Evolutionary conservation across 495 filamentous ascomycete species (phyloP).

Genomic region (Astrocystis sublimbata): DNA sequence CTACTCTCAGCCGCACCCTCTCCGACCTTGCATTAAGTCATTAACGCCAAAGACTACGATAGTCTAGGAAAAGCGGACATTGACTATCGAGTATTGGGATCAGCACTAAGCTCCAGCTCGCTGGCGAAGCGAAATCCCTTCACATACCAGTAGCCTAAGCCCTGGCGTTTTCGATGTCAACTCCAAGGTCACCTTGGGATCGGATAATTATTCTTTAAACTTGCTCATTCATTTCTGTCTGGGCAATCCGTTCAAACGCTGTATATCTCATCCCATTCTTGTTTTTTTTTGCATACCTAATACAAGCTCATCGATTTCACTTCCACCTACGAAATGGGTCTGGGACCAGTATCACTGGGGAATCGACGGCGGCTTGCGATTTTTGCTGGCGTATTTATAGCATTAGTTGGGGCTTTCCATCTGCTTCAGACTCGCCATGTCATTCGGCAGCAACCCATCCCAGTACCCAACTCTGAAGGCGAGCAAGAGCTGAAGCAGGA

Average conservation of each 20-base stretch:
- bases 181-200: not conserved
- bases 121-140: conserved; percentile 6
- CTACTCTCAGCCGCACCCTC: not conserved
- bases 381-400: not conserved
- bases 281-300: not conserved
- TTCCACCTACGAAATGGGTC: not conserved
- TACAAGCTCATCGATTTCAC: not conserved
- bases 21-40: not conserved
- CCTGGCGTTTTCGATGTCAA: not conserved
- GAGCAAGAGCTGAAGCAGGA: no score
- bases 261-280: not conserved
- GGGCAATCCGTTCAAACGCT: not conserved
- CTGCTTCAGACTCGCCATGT: not conserved
- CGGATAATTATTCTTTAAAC: not conserved
- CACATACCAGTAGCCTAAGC: no score
- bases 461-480: not conserved
- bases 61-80: not conserved
- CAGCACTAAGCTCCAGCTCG: conserved; percentile 7
- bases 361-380: conserved; percentile 2
- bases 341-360: not conserved
- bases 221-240: not conserved
- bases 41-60: not conserved
- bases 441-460: not conserved
- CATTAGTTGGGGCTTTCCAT: not conserved
- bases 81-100: conserved; percentile 9